A percentile compares a stretch with the other conserved stretches of the same genome.
Evolutionary conservation across 75 land plant genomes (phyloP).

Genomic region (Larix kaempferi): DNA sequence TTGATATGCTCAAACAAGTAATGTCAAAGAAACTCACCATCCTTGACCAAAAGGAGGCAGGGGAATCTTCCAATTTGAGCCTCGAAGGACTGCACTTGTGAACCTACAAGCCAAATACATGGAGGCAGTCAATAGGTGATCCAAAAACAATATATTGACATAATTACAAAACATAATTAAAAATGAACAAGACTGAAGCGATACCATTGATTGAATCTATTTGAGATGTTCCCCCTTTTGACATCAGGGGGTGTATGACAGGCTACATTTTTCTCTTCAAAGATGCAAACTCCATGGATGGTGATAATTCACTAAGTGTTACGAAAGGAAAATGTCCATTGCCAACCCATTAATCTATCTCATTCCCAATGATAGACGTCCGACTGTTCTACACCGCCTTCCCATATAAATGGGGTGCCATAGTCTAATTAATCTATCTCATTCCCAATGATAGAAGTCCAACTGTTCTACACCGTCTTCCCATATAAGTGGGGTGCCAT

Average conservation of each 20-base stretch:
- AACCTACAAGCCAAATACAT: constrained; percentile 42
- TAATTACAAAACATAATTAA: background rate
- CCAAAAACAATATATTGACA: background rate
- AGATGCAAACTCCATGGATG: background rate
- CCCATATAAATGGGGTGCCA: background rate
- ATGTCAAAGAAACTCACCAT: constrained; percentile 54
- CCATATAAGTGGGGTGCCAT: background rate
- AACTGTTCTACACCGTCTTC: too few species aligned
- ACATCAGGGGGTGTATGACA: background rate
- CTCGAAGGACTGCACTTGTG: constrained; percentile 79
- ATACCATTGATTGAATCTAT: background rate
- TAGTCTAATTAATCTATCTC: background rate
- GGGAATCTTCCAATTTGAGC: constrained; percentile 76
- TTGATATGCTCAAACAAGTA: background rate
- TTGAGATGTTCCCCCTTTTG: background rate
- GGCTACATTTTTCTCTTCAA: background rate
- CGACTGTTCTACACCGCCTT: background rate
- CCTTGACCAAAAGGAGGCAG: constrained; percentile 98
- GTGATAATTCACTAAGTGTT: too few species aligned
- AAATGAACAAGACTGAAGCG: background rate
- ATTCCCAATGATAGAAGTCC: background rate
- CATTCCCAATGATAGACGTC: background rate
- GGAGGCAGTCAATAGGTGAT: background rate
- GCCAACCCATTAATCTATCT: background rate
- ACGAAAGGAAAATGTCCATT: background rate